Evolutionary conservation across 2,329 filamentous ascomycete species (phyloP).

Genomic region (Balansia obtecta): DNA sequence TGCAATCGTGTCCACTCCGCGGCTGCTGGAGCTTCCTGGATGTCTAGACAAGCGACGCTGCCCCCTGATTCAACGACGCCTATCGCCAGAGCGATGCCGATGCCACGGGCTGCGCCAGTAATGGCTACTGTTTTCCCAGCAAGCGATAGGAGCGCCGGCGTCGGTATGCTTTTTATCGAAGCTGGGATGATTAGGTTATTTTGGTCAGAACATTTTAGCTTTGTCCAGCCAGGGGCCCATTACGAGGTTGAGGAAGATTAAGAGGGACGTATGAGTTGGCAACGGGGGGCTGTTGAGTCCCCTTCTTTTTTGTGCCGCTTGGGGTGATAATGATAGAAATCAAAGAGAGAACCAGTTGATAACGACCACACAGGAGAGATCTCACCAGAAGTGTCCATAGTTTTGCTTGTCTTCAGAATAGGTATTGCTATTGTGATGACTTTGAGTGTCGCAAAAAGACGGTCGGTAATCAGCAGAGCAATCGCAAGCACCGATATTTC

Average conservation of each 20-base stretch:
- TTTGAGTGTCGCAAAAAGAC: not conserved
- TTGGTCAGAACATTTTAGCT: not conserved
- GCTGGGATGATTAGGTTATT: not conserved
- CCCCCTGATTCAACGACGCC: conserved; percentile 37
- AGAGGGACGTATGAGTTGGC: not conserved
- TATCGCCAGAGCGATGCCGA: conserved; percentile 35
- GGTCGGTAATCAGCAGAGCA: not conserved
- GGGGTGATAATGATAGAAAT: not conserved
- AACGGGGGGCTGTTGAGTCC: not conserved
- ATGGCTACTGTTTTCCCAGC: conserved; percentile 31
- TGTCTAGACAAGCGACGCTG: conserved; percentile 35
- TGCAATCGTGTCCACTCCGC: conserved; percentile 29
- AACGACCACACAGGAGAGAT: not conserved
- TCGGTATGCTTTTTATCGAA: conserved; percentile 5
- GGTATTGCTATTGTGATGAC: not conserved
- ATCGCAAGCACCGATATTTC: not conserved
- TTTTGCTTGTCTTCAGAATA: not conserved
- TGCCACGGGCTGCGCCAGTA: conserved; percentile 37
- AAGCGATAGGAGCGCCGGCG: conserved; percentile 30
- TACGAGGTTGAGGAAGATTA: not conserved
- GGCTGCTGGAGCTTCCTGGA: conserved; percentile 24
- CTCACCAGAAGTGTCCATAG: not conserved
- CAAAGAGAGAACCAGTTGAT: not conserved
- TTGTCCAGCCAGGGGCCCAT: not conserved
- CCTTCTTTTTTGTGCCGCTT: not conserved